Base-by-base conservation (phyloP, 164 flowering plant species). In the Amborella trichopoda region DNA sequence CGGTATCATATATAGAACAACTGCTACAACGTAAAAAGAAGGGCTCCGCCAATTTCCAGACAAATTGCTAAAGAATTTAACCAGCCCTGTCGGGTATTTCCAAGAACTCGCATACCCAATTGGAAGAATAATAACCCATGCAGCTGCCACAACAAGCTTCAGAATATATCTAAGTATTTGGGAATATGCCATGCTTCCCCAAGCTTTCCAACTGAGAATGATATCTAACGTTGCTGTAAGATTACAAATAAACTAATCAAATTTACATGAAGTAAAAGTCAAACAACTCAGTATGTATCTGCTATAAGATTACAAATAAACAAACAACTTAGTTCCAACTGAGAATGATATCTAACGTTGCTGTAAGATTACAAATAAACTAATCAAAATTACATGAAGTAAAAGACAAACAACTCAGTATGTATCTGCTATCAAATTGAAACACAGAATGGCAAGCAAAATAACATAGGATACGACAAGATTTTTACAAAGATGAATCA, bases 51-150 rank as follows among this genome's bases (percentile, higher is more conserved):
- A 82, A 57, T 77, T 57, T 26, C 67, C 66, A 46, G 63, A 70
- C 93, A 89, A 81, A 25, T 52, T 65, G 55, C 64, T 68, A 64
- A 93, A 77, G 56, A 76, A 77, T 54, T 69, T 80, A 41, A 81
- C 67, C 23, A 93, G 55, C 48, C 95, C 96, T 14, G 78, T 64
- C 20, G 96, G 96, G 63, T 88, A 81, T 57, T 62, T 67, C 59
- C 74, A 67, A 36, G 82, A 74, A 34, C 70, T 74, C 19, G 86
- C 69, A 67, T 88, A 93, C 40, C 80, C 70, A 46, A 93, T 66
- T 5, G 99, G 82, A 64, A 93, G 64, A 48, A 93, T 75, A 24
- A 93, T 70, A 39, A 74, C 79, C 99, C 99, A 93, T 24, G 64
- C 63, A 50, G 85, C 83, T 26, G 99, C 94, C 37, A 83, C 69